Conservation (phyloP, 345 rosid species). For the Excoecaria agallocha region DNA sequence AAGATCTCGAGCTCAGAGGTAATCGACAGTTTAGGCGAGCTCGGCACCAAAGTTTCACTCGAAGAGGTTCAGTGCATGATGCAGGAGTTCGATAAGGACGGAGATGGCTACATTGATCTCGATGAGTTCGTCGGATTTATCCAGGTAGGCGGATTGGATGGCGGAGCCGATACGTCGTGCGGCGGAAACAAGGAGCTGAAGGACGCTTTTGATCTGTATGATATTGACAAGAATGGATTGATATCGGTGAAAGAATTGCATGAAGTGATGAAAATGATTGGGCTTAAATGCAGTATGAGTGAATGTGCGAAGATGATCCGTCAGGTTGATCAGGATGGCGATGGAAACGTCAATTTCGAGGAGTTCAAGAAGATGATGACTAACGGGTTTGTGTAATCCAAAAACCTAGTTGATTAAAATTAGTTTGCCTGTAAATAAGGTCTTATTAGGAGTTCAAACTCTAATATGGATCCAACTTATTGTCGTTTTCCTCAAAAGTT, state of each 20-base stretch:
- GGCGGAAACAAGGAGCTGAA: slow-evolving; percentile 46
- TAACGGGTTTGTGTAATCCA: slow-evolving; percentile 13
- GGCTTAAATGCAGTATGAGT: slow-evolving; percentile 59
- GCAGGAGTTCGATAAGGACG: slow-evolving; percentile 82
- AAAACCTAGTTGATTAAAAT: neutral
- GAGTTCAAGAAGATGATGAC: slow-evolving; percentile 96
- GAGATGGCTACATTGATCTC: slow-evolving; percentile 71
- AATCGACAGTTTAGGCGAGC: slow-evolving; percentile 49
- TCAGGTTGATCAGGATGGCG: slow-evolving; percentile 86
- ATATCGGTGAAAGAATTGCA: slow-evolving; percentile 78
- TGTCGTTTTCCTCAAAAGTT: too few relatives aligned
- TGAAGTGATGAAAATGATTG: slow-evolving; percentile 68
- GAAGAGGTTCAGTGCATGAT: slow-evolving; percentile 62
- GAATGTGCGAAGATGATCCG: slow-evolving; percentile 85
- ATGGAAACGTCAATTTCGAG: slow-evolving; percentile 84
- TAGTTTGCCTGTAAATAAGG: neutral
- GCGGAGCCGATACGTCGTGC: slow-evolving; percentile 3
- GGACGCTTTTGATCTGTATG: slow-evolving; percentile 89
- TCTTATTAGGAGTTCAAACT: neutral
- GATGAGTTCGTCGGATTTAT: slow-evolving; percentile 69
- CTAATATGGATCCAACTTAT: neutral
- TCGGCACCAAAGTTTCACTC: slow-evolving; percentile 44
- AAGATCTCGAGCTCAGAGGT: slow-evolving; percentile 79
- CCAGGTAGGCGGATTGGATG: slow-evolving; percentile 21
- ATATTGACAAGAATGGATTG: slow-evolving; percentile 72